Conservation (phyloP, 1,284 basidiomycete species). For the Trichosporon sp. region DNA sequence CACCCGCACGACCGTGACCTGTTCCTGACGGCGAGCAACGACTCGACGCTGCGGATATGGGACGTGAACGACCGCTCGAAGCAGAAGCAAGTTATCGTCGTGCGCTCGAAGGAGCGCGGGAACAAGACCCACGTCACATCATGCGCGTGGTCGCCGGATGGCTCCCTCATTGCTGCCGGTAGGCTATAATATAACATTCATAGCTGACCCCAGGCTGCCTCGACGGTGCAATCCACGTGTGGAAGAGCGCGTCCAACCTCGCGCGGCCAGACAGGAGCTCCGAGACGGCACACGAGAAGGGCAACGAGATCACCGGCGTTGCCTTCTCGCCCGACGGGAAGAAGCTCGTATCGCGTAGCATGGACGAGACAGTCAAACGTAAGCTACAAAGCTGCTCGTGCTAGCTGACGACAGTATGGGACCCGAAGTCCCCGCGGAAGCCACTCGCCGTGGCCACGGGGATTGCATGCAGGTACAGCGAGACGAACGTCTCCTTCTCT, state of each 20-base stretch:
- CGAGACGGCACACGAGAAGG: constrained; percentile 79
- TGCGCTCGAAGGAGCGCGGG: constrained; percentile 94
- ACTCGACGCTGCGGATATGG: constrained; percentile 96
- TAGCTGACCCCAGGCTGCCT: constrained; percentile 60
- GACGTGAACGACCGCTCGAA: constrained; percentile 80
- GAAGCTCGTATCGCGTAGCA: constrained; percentile 77
- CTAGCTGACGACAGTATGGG: constrained; percentile 69
- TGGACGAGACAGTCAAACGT: constrained; percentile 93
- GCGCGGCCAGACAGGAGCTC: constrained; percentile 79
- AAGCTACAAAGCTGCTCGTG: constrained; percentile 45
- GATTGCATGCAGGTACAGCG: constrained; percentile 74
- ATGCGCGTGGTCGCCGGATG: constrained; percentile 81
- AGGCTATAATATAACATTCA: constrained; percentile 34
- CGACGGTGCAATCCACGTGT: constrained; percentile 88
- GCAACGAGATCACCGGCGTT: constrained; percentile 75
- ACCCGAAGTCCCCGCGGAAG: constrained; percentile 78
- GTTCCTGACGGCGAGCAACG: constrained; percentile 90
- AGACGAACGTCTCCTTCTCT: constrained; percentile 88
- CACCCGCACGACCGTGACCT: constrained; percentile 75
- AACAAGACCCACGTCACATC: constrained; percentile 85
- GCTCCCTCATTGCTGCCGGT: constrained; percentile 79
- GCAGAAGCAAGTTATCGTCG: constrained; percentile 89
- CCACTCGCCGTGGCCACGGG: constrained; percentile 64
- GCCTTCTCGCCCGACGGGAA: constrained; percentile 77
- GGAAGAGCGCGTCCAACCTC: constrained; percentile 88